Evolutionary conservation across 2,329 filamentous ascomycete genomes (phyloP).

Genomic region (Tolypocladium paradoxum): DNA sequence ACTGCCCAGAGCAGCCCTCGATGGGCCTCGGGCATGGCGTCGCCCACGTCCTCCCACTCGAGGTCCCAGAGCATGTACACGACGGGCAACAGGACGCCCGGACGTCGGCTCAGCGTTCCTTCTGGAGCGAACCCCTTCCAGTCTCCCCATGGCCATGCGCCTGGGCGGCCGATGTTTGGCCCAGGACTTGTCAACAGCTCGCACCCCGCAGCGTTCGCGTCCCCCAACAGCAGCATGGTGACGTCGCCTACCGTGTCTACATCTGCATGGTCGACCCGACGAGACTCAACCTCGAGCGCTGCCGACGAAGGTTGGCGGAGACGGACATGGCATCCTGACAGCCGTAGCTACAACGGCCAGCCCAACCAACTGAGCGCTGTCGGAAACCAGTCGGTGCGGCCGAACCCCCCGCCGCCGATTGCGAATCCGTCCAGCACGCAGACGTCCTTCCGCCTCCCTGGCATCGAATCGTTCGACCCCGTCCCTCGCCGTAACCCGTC

Average conservation of each 20-base stretch:
- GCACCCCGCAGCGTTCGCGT: slow-evolving; percentile 42
- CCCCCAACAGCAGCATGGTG: slow-evolving; percentile 47
- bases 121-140: slow-evolving; percentile 67
- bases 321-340: slow-evolving; percentile 85
- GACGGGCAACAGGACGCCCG: slow-evolving; percentile 52
- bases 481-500: slow-evolving; percentile 57
- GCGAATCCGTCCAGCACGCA: slow-evolving; percentile 39
- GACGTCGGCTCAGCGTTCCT: slow-evolving; percentile 72
- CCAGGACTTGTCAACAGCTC: slow-evolving; percentile 45
- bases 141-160: slow-evolving; percentile 44
- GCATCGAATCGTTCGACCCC: slow-evolving; percentile 86
- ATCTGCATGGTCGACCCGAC: slow-evolving; percentile 46
- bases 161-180: slow-evolving; percentile 44
- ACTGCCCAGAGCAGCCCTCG: slow-evolving; percentile 66
- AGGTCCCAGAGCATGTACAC: slow-evolving; percentile 63
- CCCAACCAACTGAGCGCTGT: slow-evolving; percentile 67
- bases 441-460: slow-evolving; percentile 60
- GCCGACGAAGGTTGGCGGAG: slow-evolving; percentile 70
- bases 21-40: slow-evolving; percentile 57
- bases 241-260: slow-evolving; percentile 55
- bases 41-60: slow-evolving; percentile 60
- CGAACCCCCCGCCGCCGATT: slow-evolving; percentile 39
- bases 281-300: slow-evolving; percentile 52
- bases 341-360: slow-evolving; percentile 50
- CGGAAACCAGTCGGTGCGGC: slow-evolving; percentile 54